Evolutionary conservation across 495 filamentous ascomycete species (phyloP).

Genomic region (Neurospora hispaniola): DNA sequence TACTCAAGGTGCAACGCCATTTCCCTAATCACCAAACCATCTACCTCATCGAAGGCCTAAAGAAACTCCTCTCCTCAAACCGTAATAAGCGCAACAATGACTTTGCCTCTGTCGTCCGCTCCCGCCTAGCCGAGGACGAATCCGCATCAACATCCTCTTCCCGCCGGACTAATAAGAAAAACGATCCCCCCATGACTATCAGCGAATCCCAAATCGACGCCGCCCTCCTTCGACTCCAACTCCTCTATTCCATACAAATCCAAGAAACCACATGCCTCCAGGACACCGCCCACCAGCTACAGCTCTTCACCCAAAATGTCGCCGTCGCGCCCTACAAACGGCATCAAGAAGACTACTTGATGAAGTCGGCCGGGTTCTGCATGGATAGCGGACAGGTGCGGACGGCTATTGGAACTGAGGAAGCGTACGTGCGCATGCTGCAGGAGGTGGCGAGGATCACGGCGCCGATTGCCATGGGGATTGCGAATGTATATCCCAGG

Average conservation of each 20-base stretch:
- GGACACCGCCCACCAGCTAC: conserved; percentile 70
- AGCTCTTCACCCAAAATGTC: conserved; percentile 71
- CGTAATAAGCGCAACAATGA: conserved; percentile 54
- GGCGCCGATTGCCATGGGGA: conserved; percentile 60
- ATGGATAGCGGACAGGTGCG: conserved; percentile 77
- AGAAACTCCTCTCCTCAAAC: conserved; percentile 58
- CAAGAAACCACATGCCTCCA: conserved; percentile 54
- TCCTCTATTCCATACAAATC: conserved; percentile 55
- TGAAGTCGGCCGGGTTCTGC: conserved; percentile 55
- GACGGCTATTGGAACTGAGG: conserved; percentile 52
- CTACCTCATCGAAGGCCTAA: conserved; percentile 69
- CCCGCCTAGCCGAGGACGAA: conserved; percentile 32
- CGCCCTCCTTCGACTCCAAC: conserved; percentile 61
- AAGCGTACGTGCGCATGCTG: conserved; percentile 70
- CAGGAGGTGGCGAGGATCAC: conserved; percentile 69
- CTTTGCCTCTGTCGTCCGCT: conserved; percentile 54
- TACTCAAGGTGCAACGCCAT: conserved; percentile 41
- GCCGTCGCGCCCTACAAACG: conserved; percentile 63
- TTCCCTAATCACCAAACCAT: conserved; percentile 49
- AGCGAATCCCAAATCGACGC: conserved; percentile 67
- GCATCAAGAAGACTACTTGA: conserved; percentile 26
- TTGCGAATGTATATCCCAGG: conserved; percentile 50
- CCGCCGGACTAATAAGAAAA: conserved; percentile 31
- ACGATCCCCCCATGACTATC: conserved; percentile 38
- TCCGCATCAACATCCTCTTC: conserved; percentile 2